A percentile compares a stretch with the other conserved stretches of the same genome.
phyloP scores from a whole-genome alignment of 768 basidiomycete genomes.

The Dendrothele bispora region DNA sequence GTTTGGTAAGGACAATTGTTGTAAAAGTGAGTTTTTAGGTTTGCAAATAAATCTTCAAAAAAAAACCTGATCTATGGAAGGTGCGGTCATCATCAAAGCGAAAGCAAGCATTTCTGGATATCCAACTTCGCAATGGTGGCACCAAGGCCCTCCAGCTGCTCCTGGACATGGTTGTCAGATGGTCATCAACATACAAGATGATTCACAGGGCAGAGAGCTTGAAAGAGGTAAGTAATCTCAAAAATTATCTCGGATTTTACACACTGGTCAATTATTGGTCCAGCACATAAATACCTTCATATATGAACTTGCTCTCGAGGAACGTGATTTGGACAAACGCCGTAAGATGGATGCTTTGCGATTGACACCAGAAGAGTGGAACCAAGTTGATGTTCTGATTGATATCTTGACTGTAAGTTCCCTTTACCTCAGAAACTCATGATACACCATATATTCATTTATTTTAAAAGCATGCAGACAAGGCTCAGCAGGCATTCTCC shows the following conservation, averaged over 20 bases:
- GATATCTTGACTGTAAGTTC: conserved; percentile 16
- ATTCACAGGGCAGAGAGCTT: conserved; percentile 13
- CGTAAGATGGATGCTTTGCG: conserved; percentile 13
- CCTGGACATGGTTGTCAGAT: conserved; percentile 29
- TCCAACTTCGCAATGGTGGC: conserved; percentile 21
- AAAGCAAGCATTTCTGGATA: conserved; percentile 20
- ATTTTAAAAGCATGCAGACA: conserved; percentile 25
- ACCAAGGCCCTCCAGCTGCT: conserved; percentile 21
- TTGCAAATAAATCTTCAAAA: background rate
- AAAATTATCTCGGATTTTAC: background rate
- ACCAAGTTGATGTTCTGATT: conserved; percentile 13
- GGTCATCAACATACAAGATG: conserved; percentile 35
- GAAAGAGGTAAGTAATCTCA: conserved; percentile 8
- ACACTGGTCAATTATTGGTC: background rate
- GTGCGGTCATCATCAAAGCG: conserved; percentile 19
- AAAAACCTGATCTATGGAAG: conserved; percentile 9
- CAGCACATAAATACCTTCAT: conserved; percentile 26
- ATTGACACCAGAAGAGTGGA: conserved; percentile 21
- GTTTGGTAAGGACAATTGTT: conserved; percentile 22
- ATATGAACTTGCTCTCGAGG: conserved; percentile 17
- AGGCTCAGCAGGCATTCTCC: conserved; percentile 32
- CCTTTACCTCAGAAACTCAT: conserved; percentile 14
- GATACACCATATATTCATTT: background rate
- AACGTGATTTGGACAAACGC: conserved; percentile 15
- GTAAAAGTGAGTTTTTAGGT: conserved; percentile 20